Conservation (phyloP, 148 eudicot species). For the Bassia scoparia region DNA sequence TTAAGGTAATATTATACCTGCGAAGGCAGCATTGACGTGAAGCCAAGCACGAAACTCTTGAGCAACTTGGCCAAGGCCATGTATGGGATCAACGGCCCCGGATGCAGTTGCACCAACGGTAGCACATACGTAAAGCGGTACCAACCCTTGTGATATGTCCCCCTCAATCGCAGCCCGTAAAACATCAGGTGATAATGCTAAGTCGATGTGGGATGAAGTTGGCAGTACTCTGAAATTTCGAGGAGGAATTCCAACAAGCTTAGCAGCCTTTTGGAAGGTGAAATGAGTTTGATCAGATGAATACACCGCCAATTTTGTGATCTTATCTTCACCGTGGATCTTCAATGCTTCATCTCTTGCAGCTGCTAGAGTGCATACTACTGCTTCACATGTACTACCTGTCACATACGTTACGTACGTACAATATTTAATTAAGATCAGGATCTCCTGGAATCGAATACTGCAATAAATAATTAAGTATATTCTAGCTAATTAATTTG, state of each 20-base stretch:
- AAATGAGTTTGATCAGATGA: slow-evolving; percentile 56
- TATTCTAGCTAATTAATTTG: too few species aligned
- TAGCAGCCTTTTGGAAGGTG: slow-evolving; percentile 39
- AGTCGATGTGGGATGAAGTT: slow-evolving; percentile 3
- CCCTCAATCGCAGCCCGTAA: slow-evolving; percentile 19
- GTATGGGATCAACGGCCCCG: slow-evolving; percentile 34
- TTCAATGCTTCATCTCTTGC: slow-evolving; percentile 41
- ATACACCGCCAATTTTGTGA: slow-evolving; percentile 41
- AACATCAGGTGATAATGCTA: slow-evolving; percentile 19
- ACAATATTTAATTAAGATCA: too few species aligned
- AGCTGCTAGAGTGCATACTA: slow-evolving; percentile 39
- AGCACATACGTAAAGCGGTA: slow-evolving; percentile 46
- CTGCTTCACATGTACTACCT: slow-evolving; percentile 45
- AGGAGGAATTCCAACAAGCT: slow-evolving; percentile 43
- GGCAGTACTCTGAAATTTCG: slow-evolving; percentile 33
- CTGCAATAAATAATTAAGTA: too few species aligned
- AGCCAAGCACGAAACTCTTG: slow-evolving; percentile 34
- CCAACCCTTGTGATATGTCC: slow-evolving; percentile 33
- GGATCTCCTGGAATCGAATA: too few species aligned
- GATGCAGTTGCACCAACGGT: slow-evolving; percentile 43
- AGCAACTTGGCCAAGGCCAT: slow-evolving; percentile 35
- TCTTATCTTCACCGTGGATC: slow-evolving; percentile 20
- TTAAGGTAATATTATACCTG: too few species aligned
- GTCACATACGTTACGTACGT: neutral
- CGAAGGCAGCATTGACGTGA: slow-evolving; percentile 33